A percentile compares a stretch with the other conserved stretches of the same genome.
Conservation (phyloP, 768 basidiomycete species). For the Sporobolomyces roseus region DNA sequence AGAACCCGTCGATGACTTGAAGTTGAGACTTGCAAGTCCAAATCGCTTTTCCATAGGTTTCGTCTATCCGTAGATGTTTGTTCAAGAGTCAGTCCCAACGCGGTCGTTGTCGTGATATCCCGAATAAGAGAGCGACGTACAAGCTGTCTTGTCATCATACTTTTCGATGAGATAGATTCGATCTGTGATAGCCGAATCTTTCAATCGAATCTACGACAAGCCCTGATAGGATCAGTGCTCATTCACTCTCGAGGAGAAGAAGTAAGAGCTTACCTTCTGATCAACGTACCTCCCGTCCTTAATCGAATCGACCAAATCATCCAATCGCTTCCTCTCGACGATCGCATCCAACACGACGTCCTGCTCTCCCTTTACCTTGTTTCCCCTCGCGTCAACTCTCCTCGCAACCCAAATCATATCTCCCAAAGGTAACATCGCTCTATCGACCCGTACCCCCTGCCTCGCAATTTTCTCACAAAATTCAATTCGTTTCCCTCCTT, state of each 20-base stretch:
- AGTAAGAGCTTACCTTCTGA: slow-evolving; percentile 45
- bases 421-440: slow-evolving; percentile 50
- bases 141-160: slow-evolving; percentile 25
- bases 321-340: slow-evolving; percentile 52
- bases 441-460: slow-evolving; percentile 48
- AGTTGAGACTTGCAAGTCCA: slow-evolving; percentile 51
- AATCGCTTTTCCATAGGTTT: slow-evolving; percentile 44
- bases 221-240: neutral
- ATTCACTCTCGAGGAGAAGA: no score
- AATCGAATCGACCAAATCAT: slow-evolving; percentile 51
- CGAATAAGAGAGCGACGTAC: neutral
- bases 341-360: slow-evolving; percentile 53
- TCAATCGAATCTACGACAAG: slow-evolving; percentile 47
- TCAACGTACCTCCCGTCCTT: slow-evolving; percentile 50
- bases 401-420: slow-evolving; percentile 53
- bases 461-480: slow-evolving; percentile 45
- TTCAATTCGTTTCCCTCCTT: slow-evolving; percentile 44
- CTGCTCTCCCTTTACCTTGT: slow-evolving; percentile 43
- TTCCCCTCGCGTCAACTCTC: slow-evolving; percentile 25
- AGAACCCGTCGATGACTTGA: slow-evolving; percentile 51
- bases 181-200: slow-evolving; percentile 49
- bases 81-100: no score
- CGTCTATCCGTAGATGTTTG: slow-evolving; percentile 39
- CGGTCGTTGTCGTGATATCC: neutral
- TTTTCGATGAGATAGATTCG: slow-evolving; percentile 52